Base-by-base conservation (phyloP, 805 yeast genomes). In the Diddensiella santjacobensis region DNA sequence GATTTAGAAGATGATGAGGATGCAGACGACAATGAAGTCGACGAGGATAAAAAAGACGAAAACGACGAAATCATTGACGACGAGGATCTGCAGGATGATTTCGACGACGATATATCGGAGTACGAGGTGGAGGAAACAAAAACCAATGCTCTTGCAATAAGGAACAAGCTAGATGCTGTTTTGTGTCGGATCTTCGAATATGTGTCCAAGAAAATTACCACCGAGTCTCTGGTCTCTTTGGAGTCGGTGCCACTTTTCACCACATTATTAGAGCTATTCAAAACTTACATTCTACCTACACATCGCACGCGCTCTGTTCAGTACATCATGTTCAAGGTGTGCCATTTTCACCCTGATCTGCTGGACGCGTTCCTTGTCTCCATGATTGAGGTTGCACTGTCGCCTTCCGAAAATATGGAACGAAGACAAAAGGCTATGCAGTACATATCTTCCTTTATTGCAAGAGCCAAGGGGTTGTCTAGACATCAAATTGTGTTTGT, bases 241-340 rank as follows among this genome's bases (percentile, higher is more conserved):
- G 80, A 77, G 49, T 87, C 89, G 1, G 77, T 87, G 4, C 67
- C 73, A 11, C 69, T 87, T 13, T 91, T 83, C 69, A 83, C 83
- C 56, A 83, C 87, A 2, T 70, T 93, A 48, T 78, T 85, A 0
- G 78, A 90, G 1, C 71, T 87, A 22, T 91, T 91, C 73, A 82
- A 81, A 59, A 75, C 88, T 1, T 93, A 87, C 57, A 78, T 93
- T 35, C 71, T 91, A 52, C 95, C 97, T 20, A 93, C 99, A 1
- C 96, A 90, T 65, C 84, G 84, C 64, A 91, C 98, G 10, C 81
- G 87, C 59, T 83, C 89, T 36, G 82, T 87, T 19, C 99, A 91
- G 66, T 91, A 85, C 62, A 70, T 90, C 22, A 66, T 90, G 64
- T 91, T 91, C 67, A 82, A 82, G 54, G 74, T 84, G 20, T 80